Evolutionary conservation across 768 basidiomycete species (phyloP), one percentile per base, ranked within the genome.

Genomic region (Phlebiopsis flavidoalba): DNA sequence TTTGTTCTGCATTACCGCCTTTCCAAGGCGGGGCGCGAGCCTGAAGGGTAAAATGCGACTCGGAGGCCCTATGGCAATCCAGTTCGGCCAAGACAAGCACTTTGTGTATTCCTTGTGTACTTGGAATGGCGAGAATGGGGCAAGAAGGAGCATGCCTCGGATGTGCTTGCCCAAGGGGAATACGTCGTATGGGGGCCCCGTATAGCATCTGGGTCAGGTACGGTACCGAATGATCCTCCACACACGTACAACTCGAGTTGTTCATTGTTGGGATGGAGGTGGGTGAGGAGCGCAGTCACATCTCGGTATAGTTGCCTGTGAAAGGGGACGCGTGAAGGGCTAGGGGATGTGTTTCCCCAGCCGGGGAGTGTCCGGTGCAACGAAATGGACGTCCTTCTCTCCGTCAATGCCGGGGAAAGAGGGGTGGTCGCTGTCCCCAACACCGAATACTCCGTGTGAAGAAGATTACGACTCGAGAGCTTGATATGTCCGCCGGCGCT

Each of bases 291-390:
- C 12, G 75, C 70, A 0, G 77, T 75, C 61, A 80, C 76, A 65
- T 83, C 82, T 52, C 71, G 61, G 35, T 74, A 73, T 58, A 85
- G 69, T 12, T 74, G 73, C 22, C 75, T 69, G 53, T 77, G 67
- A 65, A 80, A 85, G 1, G 76, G 65, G 0, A 68, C 59, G 8
- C 69, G 60, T 8, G 72, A 61, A 3, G 67, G 67, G 5, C 76
- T 68, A 0, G 80, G 76, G 0, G 82, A 81, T 5, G 84, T 79
- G 49, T 74, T 74, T 3, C 84, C 84, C 83, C 84, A 85, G 1
- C 83, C 84, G 21, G 82, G 80, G 35, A 86, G 78, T 10, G 84
- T 81, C n/a, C 3, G 83, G 83, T 11, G 78, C 74, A 45, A 86
- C 66, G 54, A 72, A 72, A 65, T 82, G 83, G 4, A 80, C 69